phyloP scores from a whole-genome alignment of 495 filamentous ascomycete genomes.

The Tuber umbilicatum region DNA sequence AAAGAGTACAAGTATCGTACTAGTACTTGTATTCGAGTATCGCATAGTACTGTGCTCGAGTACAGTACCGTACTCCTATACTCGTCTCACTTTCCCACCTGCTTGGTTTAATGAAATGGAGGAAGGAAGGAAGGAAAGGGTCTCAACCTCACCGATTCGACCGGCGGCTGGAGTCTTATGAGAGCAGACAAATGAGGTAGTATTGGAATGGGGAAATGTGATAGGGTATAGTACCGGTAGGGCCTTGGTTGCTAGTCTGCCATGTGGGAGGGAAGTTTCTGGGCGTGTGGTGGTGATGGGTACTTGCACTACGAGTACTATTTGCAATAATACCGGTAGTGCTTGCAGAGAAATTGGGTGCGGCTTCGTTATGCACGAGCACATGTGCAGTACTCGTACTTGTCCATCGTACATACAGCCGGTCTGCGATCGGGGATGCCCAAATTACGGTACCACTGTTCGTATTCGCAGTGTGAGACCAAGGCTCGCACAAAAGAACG shows the following conservation, averaged over 20 bases:
- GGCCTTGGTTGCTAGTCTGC: background rate
- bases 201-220: too few species aligned
- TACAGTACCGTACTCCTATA: too few species aligned
- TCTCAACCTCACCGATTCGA: background rate
- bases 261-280: background rate
- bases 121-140: background rate
- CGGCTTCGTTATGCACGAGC: background rate
- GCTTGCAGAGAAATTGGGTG: background rate
- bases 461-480: slow-evolving; percentile 5
- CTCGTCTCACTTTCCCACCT: too few species aligned
- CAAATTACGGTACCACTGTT: background rate
- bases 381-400: too few species aligned
- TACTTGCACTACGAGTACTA: background rate
- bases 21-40: too few species aligned
- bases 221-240: background rate
- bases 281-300: background rate
- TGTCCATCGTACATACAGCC: background rate
- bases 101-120: background rate
- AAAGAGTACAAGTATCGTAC: background rate
- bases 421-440: background rate
- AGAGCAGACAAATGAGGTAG: background rate
- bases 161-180: background rate
- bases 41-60: too few species aligned
- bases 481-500: background rate
- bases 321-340: background rate